phyloP scores from a whole-genome alignment of 768 basidiomycete species.

The Saitozyma sp. region DNA sequence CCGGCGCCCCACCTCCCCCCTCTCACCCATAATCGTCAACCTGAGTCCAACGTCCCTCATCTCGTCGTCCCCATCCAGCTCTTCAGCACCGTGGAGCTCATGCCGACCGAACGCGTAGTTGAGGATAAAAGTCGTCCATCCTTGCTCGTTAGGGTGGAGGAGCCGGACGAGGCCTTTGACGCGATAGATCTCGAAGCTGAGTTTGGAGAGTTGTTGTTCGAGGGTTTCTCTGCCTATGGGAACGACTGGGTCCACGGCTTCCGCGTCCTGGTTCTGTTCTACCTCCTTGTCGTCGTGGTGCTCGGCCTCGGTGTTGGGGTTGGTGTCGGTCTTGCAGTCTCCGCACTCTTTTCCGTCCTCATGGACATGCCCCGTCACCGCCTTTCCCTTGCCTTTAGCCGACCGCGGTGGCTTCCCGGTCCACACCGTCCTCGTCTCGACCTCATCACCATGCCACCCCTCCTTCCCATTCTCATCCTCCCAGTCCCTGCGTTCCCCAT shows the following conservation, averaged over 20 bases:
- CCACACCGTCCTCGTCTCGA: conserved; percentile 72
- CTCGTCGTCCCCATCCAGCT: conserved; percentile 39
- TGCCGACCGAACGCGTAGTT: conserved; percentile 95
- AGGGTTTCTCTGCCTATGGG: conserved; percentile 30
- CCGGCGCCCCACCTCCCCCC: conserved; percentile 70
- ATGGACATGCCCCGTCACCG: conserved; percentile 32
- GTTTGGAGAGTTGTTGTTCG: conserved; percentile 36
- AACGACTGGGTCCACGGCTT: conserved; percentile 12
- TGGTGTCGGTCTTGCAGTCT: too few species aligned
- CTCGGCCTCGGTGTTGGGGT: background rate
- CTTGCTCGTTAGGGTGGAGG: conserved; percentile 35
- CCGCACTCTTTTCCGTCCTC: conserved; percentile 8
- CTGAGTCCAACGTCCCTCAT: conserved; percentile 56
- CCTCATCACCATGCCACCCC: conserved; percentile 71
- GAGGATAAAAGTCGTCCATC: conserved; percentile 53
- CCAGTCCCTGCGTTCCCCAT: conserved; percentile 43
- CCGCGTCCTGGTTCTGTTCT: background rate
- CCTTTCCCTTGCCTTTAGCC: conserved; percentile 20
- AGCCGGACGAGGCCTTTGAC: conserved; percentile 83
- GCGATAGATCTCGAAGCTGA: conserved; percentile 51
- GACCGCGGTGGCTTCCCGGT: conserved; percentile 53
- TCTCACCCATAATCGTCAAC: conserved; percentile 88
- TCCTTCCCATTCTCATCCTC: conserved; percentile 19
- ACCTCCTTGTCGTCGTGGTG: background rate
- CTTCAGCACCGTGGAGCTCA: conserved; percentile 60